Conservation (phyloP, 2,329 filamentous ascomycete genomes). For the Clarireedia hainanense region DNA sequence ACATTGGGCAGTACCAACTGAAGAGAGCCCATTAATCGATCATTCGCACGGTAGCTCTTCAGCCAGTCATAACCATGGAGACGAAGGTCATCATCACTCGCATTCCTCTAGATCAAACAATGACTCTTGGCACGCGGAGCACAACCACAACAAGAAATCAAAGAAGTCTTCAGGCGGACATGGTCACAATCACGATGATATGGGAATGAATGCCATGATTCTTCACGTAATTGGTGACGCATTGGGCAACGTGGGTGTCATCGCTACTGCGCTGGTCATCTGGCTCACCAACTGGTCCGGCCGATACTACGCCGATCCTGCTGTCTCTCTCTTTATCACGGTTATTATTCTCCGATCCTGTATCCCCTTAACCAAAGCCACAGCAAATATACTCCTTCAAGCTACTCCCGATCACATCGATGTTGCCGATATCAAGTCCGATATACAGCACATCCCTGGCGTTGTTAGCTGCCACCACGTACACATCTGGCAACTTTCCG, state of each 20-base stretch:
- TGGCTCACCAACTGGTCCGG: conserved; percentile 80
- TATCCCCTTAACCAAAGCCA: conserved; percentile 70
- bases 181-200: conserved; percentile 74
- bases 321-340: conserved; percentile 90
- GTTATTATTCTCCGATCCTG: conserved; percentile 66
- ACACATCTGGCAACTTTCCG: conserved; percentile 95
- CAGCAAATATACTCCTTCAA: conserved; percentile 83
- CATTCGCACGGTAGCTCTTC: not conserved
- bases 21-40: conserved; percentile 22
- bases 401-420: conserved; percentile 85
- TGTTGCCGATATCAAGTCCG: conserved; percentile 83
- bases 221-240: conserved; percentile 75
- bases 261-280: conserved; percentile 76
- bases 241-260: conserved; percentile 80
- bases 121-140: conserved; percentile 50
- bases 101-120: conserved; percentile 6
- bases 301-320: conserved; percentile 82
- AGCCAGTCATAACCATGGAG: conserved; percentile 14
- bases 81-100: conserved; percentile 12
- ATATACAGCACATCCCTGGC: conserved; percentile 78
- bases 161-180: conserved; percentile 54
- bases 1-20: conserved; percentile 32
- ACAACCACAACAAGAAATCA: conserved; percentile 70
- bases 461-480: conserved; percentile 90
- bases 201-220: conserved; percentile 89